Conservation (phyloP, 2,329 filamentous ascomycete genomes). For the Hypoxylon sp. region DNA sequence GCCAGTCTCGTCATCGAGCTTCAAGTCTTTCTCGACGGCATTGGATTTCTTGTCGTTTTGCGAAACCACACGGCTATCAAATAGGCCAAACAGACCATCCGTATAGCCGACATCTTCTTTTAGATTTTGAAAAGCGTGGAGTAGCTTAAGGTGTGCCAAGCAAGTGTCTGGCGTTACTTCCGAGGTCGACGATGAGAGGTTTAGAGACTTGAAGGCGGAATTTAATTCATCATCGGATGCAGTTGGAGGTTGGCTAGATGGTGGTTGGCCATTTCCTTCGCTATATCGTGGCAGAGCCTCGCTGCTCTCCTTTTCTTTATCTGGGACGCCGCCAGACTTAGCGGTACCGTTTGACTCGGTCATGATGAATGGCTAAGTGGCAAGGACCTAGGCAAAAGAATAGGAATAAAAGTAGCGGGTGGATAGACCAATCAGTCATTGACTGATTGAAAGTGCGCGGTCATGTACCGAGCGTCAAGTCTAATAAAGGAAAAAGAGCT, state of each 20-base stretch:
- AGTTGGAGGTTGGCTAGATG: conserved; percentile 27
- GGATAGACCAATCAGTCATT: background rate
- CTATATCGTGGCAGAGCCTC: conserved; percentile 45
- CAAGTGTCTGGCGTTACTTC: conserved; percentile 69
- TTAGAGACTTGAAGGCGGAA: conserved; percentile 58
- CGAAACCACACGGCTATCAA: conserved; percentile 61
- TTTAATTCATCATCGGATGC: conserved; percentile 46
- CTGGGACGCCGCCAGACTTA: conserved; percentile 4
- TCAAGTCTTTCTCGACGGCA: conserved; percentile 31
- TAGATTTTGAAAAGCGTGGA: conserved; percentile 76
- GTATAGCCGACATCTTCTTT: conserved; percentile 76
- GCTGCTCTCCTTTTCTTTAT: conserved; percentile 15
- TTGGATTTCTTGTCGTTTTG: conserved; percentile 37
- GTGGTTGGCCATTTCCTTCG: conserved; percentile 6
- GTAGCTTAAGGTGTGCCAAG: conserved; percentile 80
- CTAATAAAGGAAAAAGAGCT: background rate
- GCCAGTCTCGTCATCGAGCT: conserved; percentile 56
- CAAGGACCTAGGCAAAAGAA: background rate
- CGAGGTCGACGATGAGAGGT: conserved; percentile 51
- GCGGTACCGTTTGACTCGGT: conserved; percentile 8
- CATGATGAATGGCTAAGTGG: conserved; percentile 17
- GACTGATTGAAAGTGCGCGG: background rate
- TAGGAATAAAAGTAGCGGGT: background rate
- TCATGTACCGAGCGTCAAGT: background rate
- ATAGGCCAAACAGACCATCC: conserved; percentile 77